A percentile compares a stretch with the other conserved stretches of the same genome.
Evolutionary conservation across 2,329 filamentous ascomycete genomes (phyloP).

Genomic region (Aspergillus clavatus): DNA sequence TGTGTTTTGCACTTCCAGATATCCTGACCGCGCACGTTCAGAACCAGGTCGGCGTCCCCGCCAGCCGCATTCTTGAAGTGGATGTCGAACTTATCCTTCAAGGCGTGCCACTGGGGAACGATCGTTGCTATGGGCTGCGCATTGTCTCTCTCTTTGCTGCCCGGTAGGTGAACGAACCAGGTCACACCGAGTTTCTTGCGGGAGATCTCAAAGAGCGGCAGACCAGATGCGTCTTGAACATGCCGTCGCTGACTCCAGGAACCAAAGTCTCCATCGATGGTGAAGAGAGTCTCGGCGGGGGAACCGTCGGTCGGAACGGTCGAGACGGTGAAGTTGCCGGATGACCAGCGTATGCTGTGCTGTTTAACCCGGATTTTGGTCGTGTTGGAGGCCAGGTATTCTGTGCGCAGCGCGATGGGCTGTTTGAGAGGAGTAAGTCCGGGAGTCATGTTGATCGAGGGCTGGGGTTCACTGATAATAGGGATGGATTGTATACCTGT

Average conservation of each 20-base stretch:
- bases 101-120: constrained; percentile 7
- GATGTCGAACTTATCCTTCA: constrained; percentile 19
- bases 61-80: constrained; percentile 12
- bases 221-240: constrained; percentile 16
- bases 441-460: background rate
- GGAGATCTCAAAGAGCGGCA: constrained; percentile 18
- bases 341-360: constrained; percentile 2
- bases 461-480: background rate
- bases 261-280: constrained; percentile 8
- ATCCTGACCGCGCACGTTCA: constrained; percentile 16
- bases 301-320: background rate
- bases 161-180: constrained; percentile 17
- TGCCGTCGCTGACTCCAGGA: constrained; percentile 10
- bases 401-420: constrained; percentile 8
- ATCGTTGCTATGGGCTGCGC: constrained; percentile 10
- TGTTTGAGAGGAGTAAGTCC: constrained; percentile 4
- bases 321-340: constrained; percentile 6
- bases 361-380: constrained; percentile 7
- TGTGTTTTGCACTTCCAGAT: constrained; percentile 16
- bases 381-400: constrained; percentile 4
- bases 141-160: constrained; percentile 1
- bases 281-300: constrained; percentile 5
- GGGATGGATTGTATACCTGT: too few relatives aligned
- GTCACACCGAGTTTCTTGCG: constrained; percentile 15
- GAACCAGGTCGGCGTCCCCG: constrained; percentile 4